phyloP scores from a whole-genome alignment of 768 basidiomycete genomes.

The Trametes sanguinea region DNA sequence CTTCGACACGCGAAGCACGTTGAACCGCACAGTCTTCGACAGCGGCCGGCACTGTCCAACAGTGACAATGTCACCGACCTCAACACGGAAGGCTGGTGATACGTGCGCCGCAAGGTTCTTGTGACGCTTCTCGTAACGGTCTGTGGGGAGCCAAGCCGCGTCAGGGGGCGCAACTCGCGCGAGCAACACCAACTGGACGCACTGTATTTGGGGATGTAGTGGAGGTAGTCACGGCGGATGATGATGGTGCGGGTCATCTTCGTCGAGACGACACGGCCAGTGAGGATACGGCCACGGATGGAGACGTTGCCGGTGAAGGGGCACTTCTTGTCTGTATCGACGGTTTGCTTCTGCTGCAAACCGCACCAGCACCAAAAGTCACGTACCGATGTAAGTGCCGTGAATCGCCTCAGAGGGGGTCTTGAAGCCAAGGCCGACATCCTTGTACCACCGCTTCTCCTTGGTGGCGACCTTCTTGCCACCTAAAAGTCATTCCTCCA shows the following conservation, averaged over 20 bases:
- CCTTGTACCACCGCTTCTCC: conserved; percentile 99
- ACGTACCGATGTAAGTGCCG: conserved; percentile 93
- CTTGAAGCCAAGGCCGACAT: conserved; percentile 96
- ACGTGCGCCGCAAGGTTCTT: conserved; percentile 97
- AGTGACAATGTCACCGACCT: conserved; percentile 90
- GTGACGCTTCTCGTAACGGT: conserved; percentile 98
- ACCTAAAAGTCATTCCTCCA: conserved; percentile 42
- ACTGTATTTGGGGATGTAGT: conserved; percentile 99
- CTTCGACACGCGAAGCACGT: conserved; percentile 93
- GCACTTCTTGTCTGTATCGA: conserved; percentile 91
- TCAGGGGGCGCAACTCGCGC: neutral
- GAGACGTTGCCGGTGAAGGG: conserved; percentile 97
- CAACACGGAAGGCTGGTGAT: conserved; percentile 99
- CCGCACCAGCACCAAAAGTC: neutral
- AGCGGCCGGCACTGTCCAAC: conserved; percentile 99
- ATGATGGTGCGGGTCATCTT: conserved; percentile 99
- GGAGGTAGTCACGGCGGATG: conserved; percentile 92
- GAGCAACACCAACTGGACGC: conserved; percentile 37
- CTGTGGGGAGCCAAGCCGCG: conserved; percentile 39
- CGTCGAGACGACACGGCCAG: conserved; percentile 95
- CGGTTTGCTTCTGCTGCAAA: conserved; percentile 3
- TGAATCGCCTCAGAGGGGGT: conserved; percentile 94
- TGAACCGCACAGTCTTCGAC: conserved; percentile 99
- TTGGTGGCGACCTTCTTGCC: conserved; percentile 92
- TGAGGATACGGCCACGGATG: conserved; percentile 98